Base-by-base conservation (phyloP, 164 flowering plant species). In the Aristolochia contorta region DNA sequence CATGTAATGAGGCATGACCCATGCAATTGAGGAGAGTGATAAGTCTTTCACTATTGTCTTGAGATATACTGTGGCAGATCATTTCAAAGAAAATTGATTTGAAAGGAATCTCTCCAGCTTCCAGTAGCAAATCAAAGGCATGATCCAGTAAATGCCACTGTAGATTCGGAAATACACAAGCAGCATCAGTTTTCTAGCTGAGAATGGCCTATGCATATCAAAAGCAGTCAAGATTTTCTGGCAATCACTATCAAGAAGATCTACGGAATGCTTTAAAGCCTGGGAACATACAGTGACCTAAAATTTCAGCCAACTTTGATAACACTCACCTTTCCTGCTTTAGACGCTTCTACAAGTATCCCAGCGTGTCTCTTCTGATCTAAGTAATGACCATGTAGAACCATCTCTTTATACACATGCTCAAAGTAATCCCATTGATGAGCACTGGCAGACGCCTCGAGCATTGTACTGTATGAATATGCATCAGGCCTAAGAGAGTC, bases 381-480 rank as follows among this genome's bases (percentile, higher is more conserved):
- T 24, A 94, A 56, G 65, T 75, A 88, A 77, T 68, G 78, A 19
- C 95, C 96, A 47, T 71, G 67, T 53, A 88, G 78, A 63, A 66
- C 56, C 99, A 94, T 91, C 66, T 86, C 88, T 78, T 81, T 84
- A 80, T 90, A 94, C 19, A 86, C 86, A 74, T 75, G 73, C 71
- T 91, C 99, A 69, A 94, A 91, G 66, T 88, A 91, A 61, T 94
- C 97, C 99, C 99, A 94, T 59, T 91, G 96, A 20, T 59, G 84
- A 45, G 99, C 84, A 45, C 69, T 69, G 62, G 87, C 85, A 67
- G 96, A 85, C 59, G 88, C 88, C 78, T 82, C 85, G 18, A 94
- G 94, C 84, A 91, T 85, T 53, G 75, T 59, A 60, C 66, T 70
- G 62, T 78, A 94, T 22, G 99, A 84, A 64, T 76, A 83, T 22